phyloP scores from a whole-genome alignment of 441 rosid genomes.

The Isatis lusitanica region DNA sequence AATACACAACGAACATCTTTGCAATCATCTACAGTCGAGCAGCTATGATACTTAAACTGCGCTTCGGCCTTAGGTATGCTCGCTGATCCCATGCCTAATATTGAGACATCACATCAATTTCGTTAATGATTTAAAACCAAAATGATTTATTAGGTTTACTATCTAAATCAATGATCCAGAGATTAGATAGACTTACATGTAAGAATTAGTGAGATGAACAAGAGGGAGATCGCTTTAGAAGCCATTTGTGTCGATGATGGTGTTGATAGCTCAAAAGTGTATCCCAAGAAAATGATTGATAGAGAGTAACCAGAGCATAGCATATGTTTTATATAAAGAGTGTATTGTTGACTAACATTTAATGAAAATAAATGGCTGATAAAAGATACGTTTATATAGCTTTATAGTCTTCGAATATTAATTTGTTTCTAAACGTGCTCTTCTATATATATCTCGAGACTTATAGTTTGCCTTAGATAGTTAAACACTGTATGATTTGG shows the following conservation, averaged over 20 bases:
- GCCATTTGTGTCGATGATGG: constrained; percentile 15
- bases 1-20: not conserved
- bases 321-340: not conserved
- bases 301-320: not conserved
- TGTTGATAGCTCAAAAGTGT: not conserved
- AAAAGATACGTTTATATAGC: not conserved
- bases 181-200: constrained; percentile 15
- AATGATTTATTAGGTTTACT: not conserved
- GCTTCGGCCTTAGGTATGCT: constrained; percentile 15
- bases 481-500: not conserved
- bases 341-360: not conserved
- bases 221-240: constrained; percentile 2
- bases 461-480: not conserved
- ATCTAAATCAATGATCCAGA: not conserved
- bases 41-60: not conserved
- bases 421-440: not conserved
- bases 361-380: not conserved
- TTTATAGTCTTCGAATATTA: not conserved
- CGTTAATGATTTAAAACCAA: not conserved
- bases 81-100: constrained; percentile 16
- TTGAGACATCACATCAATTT: not conserved
- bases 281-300: not conserved
- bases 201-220: constrained; percentile 10
- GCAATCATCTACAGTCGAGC: not conserved
- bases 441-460: not conserved